Percentiles rank a stretch among this genome's conserved stretches.
Conservation (phyloP, 805 yeast species). For the Starmera caribaea region DNA sequence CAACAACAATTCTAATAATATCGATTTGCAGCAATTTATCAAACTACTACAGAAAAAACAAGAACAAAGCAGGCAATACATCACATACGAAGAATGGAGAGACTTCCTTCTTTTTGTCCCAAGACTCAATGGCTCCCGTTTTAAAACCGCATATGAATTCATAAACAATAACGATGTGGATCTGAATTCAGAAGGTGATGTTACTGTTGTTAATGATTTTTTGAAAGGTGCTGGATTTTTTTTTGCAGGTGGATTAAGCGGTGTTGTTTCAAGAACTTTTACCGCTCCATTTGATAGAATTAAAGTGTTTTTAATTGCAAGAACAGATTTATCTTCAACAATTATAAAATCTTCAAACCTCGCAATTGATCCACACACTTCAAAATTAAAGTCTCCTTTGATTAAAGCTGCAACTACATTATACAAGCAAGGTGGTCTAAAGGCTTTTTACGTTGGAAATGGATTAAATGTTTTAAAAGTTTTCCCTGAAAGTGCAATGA, state of each 20-base stretch:
- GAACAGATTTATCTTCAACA: slow-evolving; percentile 72
- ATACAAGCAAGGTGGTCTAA: slow-evolving; percentile 82
- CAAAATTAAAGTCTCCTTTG: slow-evolving; percentile 60
- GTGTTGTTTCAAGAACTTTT: slow-evolving; percentile 90
- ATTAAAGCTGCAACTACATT: slow-evolving; percentile 71
- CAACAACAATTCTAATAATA: slow-evolving; percentile 19
- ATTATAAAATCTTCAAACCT: slow-evolving; percentile 47
- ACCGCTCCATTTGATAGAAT: slow-evolving; percentile 97
- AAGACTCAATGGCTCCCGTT: slow-evolving; percentile 62
- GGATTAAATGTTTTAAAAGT: slow-evolving; percentile 90
- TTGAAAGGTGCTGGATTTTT: slow-evolving; percentile 84
- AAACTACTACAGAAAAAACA: slow-evolving; percentile 14
- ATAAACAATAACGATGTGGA: slow-evolving; percentile 70
- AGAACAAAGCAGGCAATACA: slow-evolving; percentile 40
- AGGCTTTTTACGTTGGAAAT: slow-evolving; percentile 89
- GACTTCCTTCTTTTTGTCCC: slow-evolving; percentile 80
- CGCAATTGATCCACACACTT: slow-evolving; percentile 30
- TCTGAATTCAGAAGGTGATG: slow-evolving; percentile 86
- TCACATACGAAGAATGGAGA: slow-evolving; percentile 81
- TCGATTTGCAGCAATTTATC: slow-evolving; percentile 48
- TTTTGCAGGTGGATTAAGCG: slow-evolving; percentile 90
- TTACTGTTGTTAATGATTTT: slow-evolving; percentile 69
- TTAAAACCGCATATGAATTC: slow-evolving; percentile 71
- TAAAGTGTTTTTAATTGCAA: slow-evolving; percentile 87
- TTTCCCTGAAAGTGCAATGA: slow-evolving; percentile 95